Evolutionary conservation across 2,329 filamentous ascomycete genomes (phyloP).

Genomic region (Hypoxylon sp.): DNA sequence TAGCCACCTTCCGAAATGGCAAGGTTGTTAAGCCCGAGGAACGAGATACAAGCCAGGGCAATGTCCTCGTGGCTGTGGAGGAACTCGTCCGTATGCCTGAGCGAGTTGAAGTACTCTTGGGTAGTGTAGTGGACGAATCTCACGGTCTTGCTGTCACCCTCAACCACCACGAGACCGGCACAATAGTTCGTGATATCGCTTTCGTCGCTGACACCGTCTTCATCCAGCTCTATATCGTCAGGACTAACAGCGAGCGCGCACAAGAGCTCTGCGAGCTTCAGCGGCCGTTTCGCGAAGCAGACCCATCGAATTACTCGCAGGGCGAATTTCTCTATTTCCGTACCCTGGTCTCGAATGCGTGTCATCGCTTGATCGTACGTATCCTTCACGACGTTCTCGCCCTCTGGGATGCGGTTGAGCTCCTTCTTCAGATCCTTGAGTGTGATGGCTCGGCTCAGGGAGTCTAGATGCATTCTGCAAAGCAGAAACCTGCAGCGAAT

Average conservation of each 20-base stretch:
- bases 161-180: conserved; percentile 33
- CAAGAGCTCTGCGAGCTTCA: conserved; percentile 32
- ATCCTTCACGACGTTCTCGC: conserved; percentile 36
- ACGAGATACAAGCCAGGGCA: conserved; percentile 28
- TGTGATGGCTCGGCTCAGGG: conserved; percentile 29
- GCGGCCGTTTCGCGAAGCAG: conserved; percentile 27
- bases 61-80: conserved; percentile 32
- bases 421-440: conserved; percentile 28
- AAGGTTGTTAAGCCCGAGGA: conserved; percentile 25
- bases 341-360: conserved; percentile 32
- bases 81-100: conserved; percentile 19
- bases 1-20: conserved; percentile 17
- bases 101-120: conserved; percentile 36
- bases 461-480: conserved; percentile 36
- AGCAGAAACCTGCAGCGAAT: conserved; percentile 25
- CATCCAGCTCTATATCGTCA: conserved; percentile 27
- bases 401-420: conserved; percentile 26
- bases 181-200: conserved; percentile 35
- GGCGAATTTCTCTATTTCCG: conserved; percentile 27
- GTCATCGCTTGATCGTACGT: conserved; percentile 36
- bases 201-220: conserved; percentile 32
- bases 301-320: conserved; percentile 35
- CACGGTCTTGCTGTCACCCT: conserved; percentile 34
- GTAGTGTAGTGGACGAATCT: conserved; percentile 39
- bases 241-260: conserved; percentile 29